These are phyloP conservation scores for Phytophthora citrophthora DNA, from an alignment of 352 stramenopile genomes.

Conservation along the genomic window DNA sequence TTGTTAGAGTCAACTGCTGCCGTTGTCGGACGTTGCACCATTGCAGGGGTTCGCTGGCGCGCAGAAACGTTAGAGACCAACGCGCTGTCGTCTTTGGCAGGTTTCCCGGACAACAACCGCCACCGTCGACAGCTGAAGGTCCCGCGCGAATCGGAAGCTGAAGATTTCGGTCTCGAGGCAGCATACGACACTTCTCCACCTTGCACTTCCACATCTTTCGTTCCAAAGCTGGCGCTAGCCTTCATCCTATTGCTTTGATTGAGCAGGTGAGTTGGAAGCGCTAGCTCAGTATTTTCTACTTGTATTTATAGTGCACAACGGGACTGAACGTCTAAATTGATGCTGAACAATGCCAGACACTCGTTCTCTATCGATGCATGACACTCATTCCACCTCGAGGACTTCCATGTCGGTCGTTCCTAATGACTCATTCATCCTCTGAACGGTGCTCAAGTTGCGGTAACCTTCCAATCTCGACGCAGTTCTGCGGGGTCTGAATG, in stretches of 20 bases:
- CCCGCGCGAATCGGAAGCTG: conserved; percentile 26
- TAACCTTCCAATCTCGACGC: too few relatives aligned
- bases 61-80: background rate
- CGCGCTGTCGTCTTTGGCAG: conserved; percentile 9
- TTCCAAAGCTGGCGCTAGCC: conserved; percentile 10
- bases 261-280: too few relatives aligned
- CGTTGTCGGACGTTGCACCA: conserved; percentile 23
- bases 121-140: conserved; percentile 57
- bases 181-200: conserved; percentile 1
- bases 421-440: too few relatives aligned
- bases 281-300: background rate
- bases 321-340: too few relatives aligned
- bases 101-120: conserved; percentile 39
- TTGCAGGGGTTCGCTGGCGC: background rate
- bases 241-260: background rate
- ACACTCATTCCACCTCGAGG: too few relatives aligned
- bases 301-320: background rate
- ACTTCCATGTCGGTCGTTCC: too few relatives aligned
- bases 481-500: too few relatives aligned
- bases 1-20: conserved; percentile 20
- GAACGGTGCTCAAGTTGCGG: too few relatives aligned
- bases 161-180: conserved; percentile 13
- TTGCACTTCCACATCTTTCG: conserved; percentile 31
- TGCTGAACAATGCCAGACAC: too few relatives aligned
- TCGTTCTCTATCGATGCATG: too few relatives aligned